Evolutionary conservation across 129 eudicot genomes (phyloP).

Genomic region (Dittrichia graveolens): DNA sequence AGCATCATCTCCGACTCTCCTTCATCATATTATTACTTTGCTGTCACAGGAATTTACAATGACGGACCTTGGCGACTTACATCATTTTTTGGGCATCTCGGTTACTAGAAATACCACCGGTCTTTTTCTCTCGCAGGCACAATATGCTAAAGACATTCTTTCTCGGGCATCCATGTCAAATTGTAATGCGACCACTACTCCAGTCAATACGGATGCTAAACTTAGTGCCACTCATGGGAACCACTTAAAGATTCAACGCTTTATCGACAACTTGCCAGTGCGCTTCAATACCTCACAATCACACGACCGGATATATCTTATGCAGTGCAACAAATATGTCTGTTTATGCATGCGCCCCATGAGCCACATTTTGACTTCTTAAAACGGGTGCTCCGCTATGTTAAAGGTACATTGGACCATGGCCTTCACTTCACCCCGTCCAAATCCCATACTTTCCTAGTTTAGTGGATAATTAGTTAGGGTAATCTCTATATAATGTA

Average conservation of each 20-base stretch:
- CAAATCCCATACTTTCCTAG: no score
- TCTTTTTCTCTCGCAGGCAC: not conserved
- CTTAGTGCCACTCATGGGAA: not conserved
- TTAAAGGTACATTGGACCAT: no score
- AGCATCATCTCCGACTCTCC: not conserved
- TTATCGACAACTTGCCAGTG: not conserved
- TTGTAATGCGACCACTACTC: conserved; percentile 12
- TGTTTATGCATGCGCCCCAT: no score
- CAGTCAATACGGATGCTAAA: not conserved
- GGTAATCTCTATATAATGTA: no score
- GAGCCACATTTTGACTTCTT: no score
- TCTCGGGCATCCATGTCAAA: not conserved
- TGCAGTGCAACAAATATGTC: no score
- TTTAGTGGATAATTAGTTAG: no score
- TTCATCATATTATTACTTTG: not conserved
- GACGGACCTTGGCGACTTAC: not conserved
- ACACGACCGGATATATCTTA: not conserved
- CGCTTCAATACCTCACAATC: not conserved
- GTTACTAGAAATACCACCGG: not conserved
- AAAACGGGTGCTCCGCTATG: no score
- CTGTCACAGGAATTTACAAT: not conserved
- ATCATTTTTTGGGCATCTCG: not conserved
- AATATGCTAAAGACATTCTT: conserved; percentile 17
- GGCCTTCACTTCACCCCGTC: no score
- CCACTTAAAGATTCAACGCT: not conserved